Conservation (phyloP, 2,329 filamentous ascomycete species). For the Colletotrichum higginsianum region DNA sequence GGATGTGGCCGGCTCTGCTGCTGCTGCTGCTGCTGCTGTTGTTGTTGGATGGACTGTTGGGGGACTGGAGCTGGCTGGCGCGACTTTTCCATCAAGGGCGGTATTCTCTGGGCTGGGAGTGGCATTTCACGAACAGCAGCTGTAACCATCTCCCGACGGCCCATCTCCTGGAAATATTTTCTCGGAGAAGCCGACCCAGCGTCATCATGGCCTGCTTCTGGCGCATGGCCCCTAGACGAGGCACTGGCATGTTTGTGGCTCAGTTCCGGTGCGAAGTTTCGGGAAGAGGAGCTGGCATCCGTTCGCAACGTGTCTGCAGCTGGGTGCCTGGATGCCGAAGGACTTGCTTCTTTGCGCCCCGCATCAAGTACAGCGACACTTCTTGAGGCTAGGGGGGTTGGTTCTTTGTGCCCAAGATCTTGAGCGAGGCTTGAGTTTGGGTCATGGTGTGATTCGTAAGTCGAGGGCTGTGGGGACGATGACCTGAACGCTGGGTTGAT, state of each 20-base stretch:
- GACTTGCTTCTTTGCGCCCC: conserved; percentile 26
- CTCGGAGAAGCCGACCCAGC: conserved; percentile 5
- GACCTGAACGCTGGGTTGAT: conserved; percentile 96
- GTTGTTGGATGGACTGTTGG: conserved; percentile 32
- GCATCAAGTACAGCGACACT: conserved; percentile 1
- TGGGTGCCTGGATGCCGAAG: conserved; percentile 19
- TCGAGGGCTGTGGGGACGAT: conserved; percentile 96
- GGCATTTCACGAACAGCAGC: conserved; percentile 66
- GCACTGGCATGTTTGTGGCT: background rate
- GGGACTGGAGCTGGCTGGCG: conserved; percentile 27
- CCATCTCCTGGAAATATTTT: conserved; percentile 77
- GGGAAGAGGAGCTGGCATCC: conserved; percentile 8
- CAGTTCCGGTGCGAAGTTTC: conserved; percentile 5
- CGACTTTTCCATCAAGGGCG: conserved; percentile 14
- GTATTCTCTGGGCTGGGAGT: conserved; percentile 65
- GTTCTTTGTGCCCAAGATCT: conserved; percentile 66
- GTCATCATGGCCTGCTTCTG: conserved; percentile 4
- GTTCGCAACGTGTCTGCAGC: conserved; percentile 6
- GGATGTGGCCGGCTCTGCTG: conserved; percentile 54
- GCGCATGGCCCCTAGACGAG: background rate
- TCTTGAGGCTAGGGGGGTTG: conserved; percentile 3
- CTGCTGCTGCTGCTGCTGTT: conserved; percentile 37
- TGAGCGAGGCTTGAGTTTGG: conserved; percentile 81
- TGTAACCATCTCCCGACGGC: conserved; percentile 66
- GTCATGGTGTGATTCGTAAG: conserved; percentile 92